Conservation (phyloP, 2,329 filamentous ascomycete species). For the Monosporascus cannonballus region DNA sequence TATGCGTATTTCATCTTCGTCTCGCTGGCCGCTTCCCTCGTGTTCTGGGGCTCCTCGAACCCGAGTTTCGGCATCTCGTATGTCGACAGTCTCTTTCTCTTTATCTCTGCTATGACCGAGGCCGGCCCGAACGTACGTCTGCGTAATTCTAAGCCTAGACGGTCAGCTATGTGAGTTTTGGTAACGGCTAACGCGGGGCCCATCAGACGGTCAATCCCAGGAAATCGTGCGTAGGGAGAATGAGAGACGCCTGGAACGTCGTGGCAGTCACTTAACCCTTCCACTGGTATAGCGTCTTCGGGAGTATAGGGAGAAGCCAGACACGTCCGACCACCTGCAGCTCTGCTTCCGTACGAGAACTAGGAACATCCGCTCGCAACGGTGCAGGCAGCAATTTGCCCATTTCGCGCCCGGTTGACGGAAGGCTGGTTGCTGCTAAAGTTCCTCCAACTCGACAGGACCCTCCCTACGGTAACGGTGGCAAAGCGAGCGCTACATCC, state of each 20-base stretch:
- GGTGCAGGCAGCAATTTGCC: slow-evolving; percentile 1
- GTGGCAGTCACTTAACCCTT: slow-evolving; percentile 20
- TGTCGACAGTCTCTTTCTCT: slow-evolving; percentile 58
- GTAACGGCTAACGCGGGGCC: background rate
- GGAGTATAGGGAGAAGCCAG: slow-evolving; percentile 13
- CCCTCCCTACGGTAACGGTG: background rate
- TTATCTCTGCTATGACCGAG: slow-evolving; percentile 60
- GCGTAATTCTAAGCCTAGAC: background rate
- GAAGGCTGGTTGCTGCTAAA: slow-evolving; percentile 11
- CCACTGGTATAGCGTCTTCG: slow-evolving; percentile 20
- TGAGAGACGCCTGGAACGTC: slow-evolving; percentile 22
- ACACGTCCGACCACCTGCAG: slow-evolving; percentile 3
- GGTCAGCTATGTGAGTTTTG: background rate
- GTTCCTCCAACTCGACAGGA: slow-evolving; percentile 7
- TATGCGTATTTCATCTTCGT: slow-evolving; percentile 58
- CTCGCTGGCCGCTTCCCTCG: slow-evolving; percentile 46
- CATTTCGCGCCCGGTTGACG: slow-evolving; percentile 17
- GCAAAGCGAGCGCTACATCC: background rate
- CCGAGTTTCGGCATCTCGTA: slow-evolving; percentile 48
- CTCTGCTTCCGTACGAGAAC: slow-evolving; percentile 1
- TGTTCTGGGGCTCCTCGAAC: slow-evolving; percentile 54
- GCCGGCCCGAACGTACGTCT: slow-evolving; percentile 48
- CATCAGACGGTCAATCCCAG: slow-evolving; percentile 54
- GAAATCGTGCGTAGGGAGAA: slow-evolving; percentile 41
- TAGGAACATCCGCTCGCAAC: background rate